Conservation (phyloP, 495 filamentous ascomycete species). For the Podospora pseudopauciseta region DNA sequence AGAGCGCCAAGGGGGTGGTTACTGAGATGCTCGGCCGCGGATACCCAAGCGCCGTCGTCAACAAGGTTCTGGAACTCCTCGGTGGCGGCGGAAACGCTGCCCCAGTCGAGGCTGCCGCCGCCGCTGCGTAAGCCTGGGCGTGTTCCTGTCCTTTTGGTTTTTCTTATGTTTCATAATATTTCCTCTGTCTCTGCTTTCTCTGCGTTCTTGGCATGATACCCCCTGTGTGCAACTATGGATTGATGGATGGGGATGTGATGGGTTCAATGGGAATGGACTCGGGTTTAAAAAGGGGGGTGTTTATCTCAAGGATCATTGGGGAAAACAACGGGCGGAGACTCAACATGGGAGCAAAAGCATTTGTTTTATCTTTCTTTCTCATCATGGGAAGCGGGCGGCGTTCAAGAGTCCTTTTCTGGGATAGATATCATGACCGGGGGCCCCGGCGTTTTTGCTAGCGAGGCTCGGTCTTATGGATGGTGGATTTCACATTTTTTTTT, state of each 20-base stretch:
- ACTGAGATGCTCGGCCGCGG: conserved; percentile 87
- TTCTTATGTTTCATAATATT: conserved; percentile 1
- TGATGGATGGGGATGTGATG: neutral
- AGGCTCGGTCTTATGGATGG: neutral
- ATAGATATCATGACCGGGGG: neutral
- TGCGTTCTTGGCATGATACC: conserved; percentile 24
- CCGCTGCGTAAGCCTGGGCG: conserved; percentile 13
- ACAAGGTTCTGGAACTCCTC: conserved; percentile 87
- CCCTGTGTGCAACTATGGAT: conserved; percentile 16
- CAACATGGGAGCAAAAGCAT: neutral
- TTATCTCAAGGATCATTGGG: conserved; percentile 15
- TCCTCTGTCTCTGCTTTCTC: conserved; percentile 9
- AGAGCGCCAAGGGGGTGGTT: conserved; percentile 69
- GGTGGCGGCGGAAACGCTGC: conserved; percentile 52
- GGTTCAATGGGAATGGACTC: conserved; percentile 1
- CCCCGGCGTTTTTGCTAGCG: neutral
- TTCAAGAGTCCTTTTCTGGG: neutral
- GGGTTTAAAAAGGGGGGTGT: conserved; percentile 5
- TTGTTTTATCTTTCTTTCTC: neutral
- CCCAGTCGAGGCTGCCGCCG: conserved; percentile 18
- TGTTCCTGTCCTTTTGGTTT: neutral
- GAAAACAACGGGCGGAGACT: neutral
- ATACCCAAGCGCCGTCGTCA: conserved; percentile 85
- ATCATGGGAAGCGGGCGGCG: conserved; percentile 3
- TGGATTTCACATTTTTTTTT: neutral